Evolutionary conservation across 2,329 filamentous ascomycete species (phyloP).

Genomic region (Diplocarpon rosae): DNA sequence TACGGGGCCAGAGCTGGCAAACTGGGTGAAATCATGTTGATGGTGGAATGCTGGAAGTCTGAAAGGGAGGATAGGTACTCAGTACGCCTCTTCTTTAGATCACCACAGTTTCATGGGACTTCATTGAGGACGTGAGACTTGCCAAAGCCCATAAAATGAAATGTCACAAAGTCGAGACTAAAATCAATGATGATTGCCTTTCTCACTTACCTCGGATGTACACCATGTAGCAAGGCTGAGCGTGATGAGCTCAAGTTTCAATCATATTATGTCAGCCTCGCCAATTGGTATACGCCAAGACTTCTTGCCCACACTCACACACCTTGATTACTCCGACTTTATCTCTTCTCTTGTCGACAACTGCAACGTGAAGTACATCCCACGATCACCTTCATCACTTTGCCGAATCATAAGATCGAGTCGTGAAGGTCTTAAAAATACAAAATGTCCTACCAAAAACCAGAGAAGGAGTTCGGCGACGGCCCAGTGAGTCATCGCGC

Average conservation of each 20-base stretch:
- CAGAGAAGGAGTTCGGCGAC: conserved; percentile 82
- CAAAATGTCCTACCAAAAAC: conserved; percentile 89
- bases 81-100: too few relatives aligned
- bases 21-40: not conserved
- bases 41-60: too few relatives aligned
- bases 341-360: conserved; percentile 2
- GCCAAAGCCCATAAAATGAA: too few relatives aligned
- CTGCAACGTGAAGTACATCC: conserved; percentile 8
- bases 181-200: conserved; percentile 6
- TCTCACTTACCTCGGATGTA: not conserved
- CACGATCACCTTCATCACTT: conserved; percentile 11
- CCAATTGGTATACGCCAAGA: conserved; percentile 14
- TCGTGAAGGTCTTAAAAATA: conserved; percentile 52
- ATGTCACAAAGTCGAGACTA: not conserved
- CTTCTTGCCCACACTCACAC: conserved; percentile 14
- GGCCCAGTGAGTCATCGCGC: conserved; percentile 54
- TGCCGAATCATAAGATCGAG: conserved; percentile 49
- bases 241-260: too few relatives aligned
- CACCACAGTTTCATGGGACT: too few relatives aligned
- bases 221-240: conserved; percentile 10
- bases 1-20: conserved; percentile 65
- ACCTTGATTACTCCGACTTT: not conserved
- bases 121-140: too few relatives aligned
- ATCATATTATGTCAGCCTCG: conserved; percentile 1
- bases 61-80: too few relatives aligned